Percentiles rank a stretch among this genome's conserved stretches.
phyloP scores from a whole-genome alignment of 2,329 filamentous ascomycete genomes.

The Penicillium sp. region DNA sequence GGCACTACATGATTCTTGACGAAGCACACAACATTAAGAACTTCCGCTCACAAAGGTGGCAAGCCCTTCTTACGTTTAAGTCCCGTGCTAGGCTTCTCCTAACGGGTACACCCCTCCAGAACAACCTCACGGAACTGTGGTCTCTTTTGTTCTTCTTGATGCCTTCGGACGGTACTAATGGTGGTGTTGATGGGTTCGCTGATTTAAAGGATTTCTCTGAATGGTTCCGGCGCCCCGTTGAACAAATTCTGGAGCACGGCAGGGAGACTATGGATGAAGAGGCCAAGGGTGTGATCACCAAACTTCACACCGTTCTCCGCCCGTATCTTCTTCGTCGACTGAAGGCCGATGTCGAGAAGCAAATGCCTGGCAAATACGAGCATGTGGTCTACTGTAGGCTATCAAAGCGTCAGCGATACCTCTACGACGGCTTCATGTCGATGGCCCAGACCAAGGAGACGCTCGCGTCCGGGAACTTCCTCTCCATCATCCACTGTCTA shows the following conservation, averaged over 20 bases:
- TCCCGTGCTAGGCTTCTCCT: conserved; percentile 82
- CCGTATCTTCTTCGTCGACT: conserved; percentile 87
- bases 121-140: conserved; percentile 96
- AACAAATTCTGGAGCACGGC: conserved; percentile 93
- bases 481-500: conserved; percentile 96
- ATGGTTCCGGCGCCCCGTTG: conserved; percentile 92
- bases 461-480: conserved; percentile 86
- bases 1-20: conserved; percentile 98
- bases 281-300: conserved; percentile 84
- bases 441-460: conserved; percentile 86
- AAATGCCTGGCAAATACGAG: conserved; percentile 98
- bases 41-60: conserved; percentile 96
- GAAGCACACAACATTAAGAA: conserved; percentile 99
- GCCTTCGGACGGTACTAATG: conserved; percentile 72
- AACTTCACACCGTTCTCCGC: conserved; percentile 89
- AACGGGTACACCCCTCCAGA: conserved; percentile 93
- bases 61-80: conserved; percentile 89
- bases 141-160: conserved; percentile 95
- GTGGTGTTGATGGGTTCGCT: conserved; percentile 84
- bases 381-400: conserved; percentile 94
- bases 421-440: conserved; percentile 95
- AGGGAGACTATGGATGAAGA: conserved; percentile 93
- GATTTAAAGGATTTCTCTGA: conserved; percentile 94
- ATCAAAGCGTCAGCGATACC: conserved; percentile 89
- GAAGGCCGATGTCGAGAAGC: conserved; percentile 97